Evolutionary conservation across 2,329 filamentous ascomycete genomes (phyloP).

Genomic region (Cladosporium austrohemisphaericum): DNA sequence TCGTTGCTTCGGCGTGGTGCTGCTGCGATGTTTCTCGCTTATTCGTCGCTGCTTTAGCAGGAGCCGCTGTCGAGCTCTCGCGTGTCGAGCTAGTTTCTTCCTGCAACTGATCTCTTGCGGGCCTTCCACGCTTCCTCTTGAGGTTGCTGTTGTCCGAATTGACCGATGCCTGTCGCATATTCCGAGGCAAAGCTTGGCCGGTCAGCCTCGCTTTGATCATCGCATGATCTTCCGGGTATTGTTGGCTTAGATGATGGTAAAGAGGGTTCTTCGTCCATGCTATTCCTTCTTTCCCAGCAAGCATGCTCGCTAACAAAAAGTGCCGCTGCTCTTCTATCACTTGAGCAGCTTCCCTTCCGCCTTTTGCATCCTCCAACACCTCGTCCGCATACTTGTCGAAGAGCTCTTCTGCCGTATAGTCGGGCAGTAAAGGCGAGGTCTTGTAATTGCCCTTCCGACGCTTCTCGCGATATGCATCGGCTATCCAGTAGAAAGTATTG

Average conservation of each 20-base stretch:
- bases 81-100: conserved; percentile 20
- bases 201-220: conserved; percentile 16
- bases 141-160: conserved; percentile 14
- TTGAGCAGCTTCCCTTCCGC: conserved; percentile 21
- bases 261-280: conserved; percentile 43
- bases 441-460: conserved; percentile 36
- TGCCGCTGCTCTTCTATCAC: conserved; percentile 31
- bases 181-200: conserved; percentile 13
- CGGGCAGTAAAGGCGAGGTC: conserved; percentile 24
- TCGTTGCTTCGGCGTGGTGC: background rate
- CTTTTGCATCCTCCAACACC: conserved; percentile 21
- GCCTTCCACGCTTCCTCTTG: conserved; percentile 25
- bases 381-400: conserved; percentile 35
- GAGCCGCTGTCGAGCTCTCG: background rate
- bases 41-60: conserved; percentile 13
- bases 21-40: background rate
- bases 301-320: conserved; percentile 46
- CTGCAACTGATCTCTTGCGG: background rate
- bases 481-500: conserved; percentile 59
- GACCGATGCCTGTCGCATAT: conserved; percentile 16
- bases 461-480: conserved; percentile 50
- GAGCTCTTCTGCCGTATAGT: conserved; percentile 36
- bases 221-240: conserved; percentile 31
- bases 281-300: conserved; percentile 42
- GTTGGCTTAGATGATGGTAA: conserved; percentile 38